These are phyloP conservation scores for Phalaenopsis aphrodite DNA, from an alignment of 106 monocot species.

Conservation along the genomic window DNA sequence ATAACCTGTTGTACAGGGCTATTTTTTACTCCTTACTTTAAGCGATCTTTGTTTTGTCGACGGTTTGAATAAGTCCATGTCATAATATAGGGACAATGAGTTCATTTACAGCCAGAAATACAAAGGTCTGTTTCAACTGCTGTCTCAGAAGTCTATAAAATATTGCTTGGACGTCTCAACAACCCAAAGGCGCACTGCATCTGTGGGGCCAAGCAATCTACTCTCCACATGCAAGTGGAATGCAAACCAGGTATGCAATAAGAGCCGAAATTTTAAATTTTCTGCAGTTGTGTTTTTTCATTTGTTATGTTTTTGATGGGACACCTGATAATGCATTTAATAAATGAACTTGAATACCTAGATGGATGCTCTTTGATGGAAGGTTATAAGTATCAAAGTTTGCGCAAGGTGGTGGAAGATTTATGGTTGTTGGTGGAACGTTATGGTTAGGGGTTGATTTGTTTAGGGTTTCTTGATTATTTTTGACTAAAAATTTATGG, in stretches of 20 bases:
- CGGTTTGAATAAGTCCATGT: conserved; percentile 4
- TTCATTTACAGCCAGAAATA: conserved; percentile 15
- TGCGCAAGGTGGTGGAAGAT: no score
- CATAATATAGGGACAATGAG: conserved; percentile 21
- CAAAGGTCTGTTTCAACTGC: conserved; percentile 35
- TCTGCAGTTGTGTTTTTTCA: no score
- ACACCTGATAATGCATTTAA: no score
- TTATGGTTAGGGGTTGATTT: no score
- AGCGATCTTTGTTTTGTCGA: not conserved
- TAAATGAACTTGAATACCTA: no score
- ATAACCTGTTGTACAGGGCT: not conserved
- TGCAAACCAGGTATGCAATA: conserved; percentile 46
- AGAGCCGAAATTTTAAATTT: not conserved
- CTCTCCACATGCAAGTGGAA: conserved; percentile 52
- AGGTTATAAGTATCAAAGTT: no score
- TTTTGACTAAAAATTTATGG: no score
- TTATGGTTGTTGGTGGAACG: no score
- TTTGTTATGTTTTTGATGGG: no score
- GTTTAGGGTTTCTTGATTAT: no score
- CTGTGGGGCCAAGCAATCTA: conserved; percentile 19
- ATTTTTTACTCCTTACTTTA: not conserved
- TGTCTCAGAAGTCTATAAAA: conserved; percentile 7
- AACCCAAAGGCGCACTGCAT: conserved; percentile 30
- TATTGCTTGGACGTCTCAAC: conserved; percentile 52
- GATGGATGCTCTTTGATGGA: no score